Conservation (phyloP, 805 yeast genomes). For the Ogataea methylovora region DNA sequence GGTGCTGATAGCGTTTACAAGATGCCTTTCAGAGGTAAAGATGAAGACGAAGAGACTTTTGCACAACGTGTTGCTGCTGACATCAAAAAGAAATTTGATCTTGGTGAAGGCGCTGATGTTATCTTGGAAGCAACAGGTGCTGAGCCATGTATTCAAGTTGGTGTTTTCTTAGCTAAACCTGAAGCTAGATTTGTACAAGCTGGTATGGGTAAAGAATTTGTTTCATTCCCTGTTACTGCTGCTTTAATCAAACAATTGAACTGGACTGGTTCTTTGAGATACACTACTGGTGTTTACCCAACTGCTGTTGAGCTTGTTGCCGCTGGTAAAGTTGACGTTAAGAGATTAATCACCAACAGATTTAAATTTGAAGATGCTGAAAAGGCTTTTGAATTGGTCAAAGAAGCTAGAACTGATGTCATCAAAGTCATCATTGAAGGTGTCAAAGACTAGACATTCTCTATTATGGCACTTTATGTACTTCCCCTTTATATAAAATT, state of each 20-base stretch:
- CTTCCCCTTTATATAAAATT: too few relatives aligned
- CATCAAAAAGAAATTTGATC: slow-evolving; percentile 2
- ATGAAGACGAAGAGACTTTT: background rate
- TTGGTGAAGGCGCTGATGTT: slow-evolving; percentile 2
- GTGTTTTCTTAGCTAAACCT: slow-evolving; percentile 10
- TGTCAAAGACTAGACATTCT: too few relatives aligned
- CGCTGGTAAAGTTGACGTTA: slow-evolving; percentile 51
- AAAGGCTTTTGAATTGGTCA: slow-evolving; percentile 58
- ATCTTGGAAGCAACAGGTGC: slow-evolving; percentile 5
- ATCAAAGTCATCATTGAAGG: slow-evolving; percentile 55
- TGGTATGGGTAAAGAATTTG: slow-evolving; percentile 11
- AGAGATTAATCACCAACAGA: slow-evolving; percentile 57
- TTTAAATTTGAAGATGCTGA: slow-evolving; percentile 59
- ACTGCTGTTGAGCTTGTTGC: slow-evolving; percentile 57
- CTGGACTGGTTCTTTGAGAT: slow-evolving; percentile 65
- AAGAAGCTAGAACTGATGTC: slow-evolving; percentile 40
- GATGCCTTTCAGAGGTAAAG: slow-evolving; percentile 3
- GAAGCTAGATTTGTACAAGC: slow-evolving; percentile 16
- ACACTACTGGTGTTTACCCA: slow-evolving; percentile 59
- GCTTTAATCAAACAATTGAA: slow-evolving; percentile 43
- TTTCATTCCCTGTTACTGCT: slow-evolving; percentile 1
- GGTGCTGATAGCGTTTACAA: slow-evolving; percentile 5
- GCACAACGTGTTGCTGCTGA: background rate
- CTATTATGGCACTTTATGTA: too few relatives aligned
- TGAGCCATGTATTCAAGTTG: slow-evolving; percentile 3